These are phyloP conservation scores for Syzygium malaccense DNA, from an alignment of 441 rosid genomes.

Conservation along the genomic window DNA sequence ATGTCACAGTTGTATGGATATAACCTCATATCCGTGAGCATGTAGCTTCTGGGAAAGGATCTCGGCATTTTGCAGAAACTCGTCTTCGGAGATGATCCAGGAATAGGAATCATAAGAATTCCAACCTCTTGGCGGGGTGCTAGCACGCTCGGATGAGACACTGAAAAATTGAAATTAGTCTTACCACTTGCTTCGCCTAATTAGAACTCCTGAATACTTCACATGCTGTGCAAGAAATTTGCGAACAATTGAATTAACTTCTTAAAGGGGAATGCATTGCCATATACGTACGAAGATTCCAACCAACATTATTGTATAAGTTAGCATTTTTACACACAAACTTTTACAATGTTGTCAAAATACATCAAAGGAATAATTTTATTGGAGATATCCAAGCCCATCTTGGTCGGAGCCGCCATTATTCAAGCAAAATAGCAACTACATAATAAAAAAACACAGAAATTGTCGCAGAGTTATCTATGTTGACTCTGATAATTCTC, in stretches of 20 bases:
- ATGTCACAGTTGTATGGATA: not conserved
- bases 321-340: not conserved
- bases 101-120: constrained; percentile 88
- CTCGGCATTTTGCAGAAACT: constrained; percentile 68
- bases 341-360: not conserved
- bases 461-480: not conserved
- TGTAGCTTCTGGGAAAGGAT: constrained; percentile 53
- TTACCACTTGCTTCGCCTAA: not conserved
- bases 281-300: not conserved
- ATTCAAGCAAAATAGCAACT: not conserved
- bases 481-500: not conserved
- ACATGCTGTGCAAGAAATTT: too few relatives aligned
- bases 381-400: not conserved
- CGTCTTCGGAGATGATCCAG: constrained; percentile 81
- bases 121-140: constrained; percentile 92
- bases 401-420: not conserved
- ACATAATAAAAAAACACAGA: not conserved
- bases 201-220: not conserved
- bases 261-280: not conserved
- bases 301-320: too few relatives aligned
- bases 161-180: constrained; percentile 24
- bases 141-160: constrained; percentile 36
- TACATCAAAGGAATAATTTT: not conserved
- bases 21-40: constrained; percentile 69
- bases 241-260: not conserved